phyloP scores from a whole-genome alignment of 2,329 filamentous ascomycete species.

The Arthrobotrys sphaeroides region DNA sequence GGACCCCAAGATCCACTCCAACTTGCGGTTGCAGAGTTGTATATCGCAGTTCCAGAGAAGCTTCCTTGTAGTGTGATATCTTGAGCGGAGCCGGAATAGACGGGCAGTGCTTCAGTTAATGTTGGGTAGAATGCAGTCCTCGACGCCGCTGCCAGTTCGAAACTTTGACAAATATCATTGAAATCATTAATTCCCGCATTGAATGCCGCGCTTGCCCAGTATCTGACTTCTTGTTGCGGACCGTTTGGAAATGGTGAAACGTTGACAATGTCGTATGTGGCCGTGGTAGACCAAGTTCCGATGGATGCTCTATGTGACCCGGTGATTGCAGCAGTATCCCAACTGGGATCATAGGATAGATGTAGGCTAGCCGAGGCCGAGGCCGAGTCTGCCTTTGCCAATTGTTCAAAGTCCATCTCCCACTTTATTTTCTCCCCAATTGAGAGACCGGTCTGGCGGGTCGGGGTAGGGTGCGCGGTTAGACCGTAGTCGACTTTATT shows the following conservation, averaged over 20 bases:
- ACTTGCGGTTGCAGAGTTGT: background rate
- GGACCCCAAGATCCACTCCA: conserved; percentile 31
- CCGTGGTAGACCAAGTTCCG: conserved; percentile 11
- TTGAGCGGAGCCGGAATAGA: background rate
- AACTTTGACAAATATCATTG: background rate
- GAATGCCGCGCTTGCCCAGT: background rate
- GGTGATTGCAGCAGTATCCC: background rate
- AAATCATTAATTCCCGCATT: background rate
- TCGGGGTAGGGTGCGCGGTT: background rate
- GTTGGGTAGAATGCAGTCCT: background rate
- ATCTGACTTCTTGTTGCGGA: background rate
- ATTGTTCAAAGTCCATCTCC: conserved; percentile 2
- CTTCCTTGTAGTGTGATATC: background rate
- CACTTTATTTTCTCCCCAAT: background rate
- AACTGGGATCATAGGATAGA: conserved; percentile 2
- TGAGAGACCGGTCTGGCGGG: background rate
- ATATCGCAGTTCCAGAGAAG: background rate
- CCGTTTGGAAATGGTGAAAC: conserved; percentile 13
- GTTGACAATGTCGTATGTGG: background rate
- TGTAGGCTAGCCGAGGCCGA: background rate
- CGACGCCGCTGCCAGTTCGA: background rate
- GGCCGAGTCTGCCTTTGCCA: background rate
- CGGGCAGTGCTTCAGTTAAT: background rate
- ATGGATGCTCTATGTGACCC: conserved; percentile 10
- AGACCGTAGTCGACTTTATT: background rate